phyloP scores from a whole-genome alignment of 495 filamentous ascomycete genomes.

The Amphirosellinia nigrospora region DNA sequence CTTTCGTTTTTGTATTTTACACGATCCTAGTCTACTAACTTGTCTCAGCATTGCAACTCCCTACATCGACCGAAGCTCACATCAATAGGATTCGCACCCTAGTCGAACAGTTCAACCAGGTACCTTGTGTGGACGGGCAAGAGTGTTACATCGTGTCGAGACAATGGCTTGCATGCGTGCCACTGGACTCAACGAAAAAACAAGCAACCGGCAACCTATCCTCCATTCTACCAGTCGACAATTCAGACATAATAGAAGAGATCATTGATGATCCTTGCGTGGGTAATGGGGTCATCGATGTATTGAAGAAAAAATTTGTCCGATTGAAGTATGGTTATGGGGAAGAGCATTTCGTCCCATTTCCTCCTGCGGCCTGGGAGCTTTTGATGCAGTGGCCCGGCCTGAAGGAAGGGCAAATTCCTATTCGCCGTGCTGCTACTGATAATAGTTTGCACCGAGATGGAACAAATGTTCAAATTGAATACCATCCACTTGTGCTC shows the following conservation, averaged over 20 bases:
- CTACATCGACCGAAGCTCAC: constrained; percentile 53
- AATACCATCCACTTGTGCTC: constrained; percentile 85
- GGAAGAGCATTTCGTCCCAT: constrained; percentile 73
- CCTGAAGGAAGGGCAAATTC: constrained; percentile 68
- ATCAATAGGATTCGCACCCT: constrained; percentile 73
- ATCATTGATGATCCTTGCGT: constrained; percentile 51
- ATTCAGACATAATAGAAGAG: constrained; percentile 69
- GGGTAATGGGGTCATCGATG: constrained; percentile 40
- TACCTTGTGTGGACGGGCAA: constrained; percentile 67
- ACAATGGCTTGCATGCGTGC: constrained; percentile 75
- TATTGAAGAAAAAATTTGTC: constrained; percentile 62
- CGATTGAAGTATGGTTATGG: constrained; percentile 76
- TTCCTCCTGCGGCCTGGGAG: constrained; percentile 82
- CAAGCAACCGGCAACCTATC: constrained; percentile 26
- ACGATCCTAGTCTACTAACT: constrained; percentile 18
- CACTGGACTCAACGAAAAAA: constrained; percentile 33
- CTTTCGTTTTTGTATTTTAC: not conserved
- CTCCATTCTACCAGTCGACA: constrained; percentile 71
- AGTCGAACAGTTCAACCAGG: constrained; percentile 55
- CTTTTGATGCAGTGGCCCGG: constrained; percentile 83
- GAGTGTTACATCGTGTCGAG: constrained; percentile 79
- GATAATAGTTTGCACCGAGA: constrained; percentile 65
- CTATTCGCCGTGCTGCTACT: constrained; percentile 78
- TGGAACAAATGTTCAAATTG: constrained; percentile 75
- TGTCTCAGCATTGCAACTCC: constrained; percentile 29